These are phyloP conservation scores for Fusarium zealandicum DNA, from an alignment of 2,329 filamentous ascomycete species.

Conservation along the genomic window DNA sequence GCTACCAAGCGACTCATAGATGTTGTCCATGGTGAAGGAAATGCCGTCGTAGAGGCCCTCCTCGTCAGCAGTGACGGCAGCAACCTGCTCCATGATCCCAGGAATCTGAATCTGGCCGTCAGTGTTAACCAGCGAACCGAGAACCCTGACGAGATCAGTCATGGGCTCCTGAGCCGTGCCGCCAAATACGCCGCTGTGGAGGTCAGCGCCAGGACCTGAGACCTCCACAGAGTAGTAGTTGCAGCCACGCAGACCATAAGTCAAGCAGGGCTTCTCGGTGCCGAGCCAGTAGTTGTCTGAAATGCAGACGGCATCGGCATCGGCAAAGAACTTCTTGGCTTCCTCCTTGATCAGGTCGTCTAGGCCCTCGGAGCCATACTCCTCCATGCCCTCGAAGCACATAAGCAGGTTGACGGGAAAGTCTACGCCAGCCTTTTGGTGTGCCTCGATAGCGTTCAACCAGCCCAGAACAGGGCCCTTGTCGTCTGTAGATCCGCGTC, in stretches of 20 bases:
- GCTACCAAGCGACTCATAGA: slow-evolving; percentile 90
- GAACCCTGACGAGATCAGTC: slow-evolving; percentile 88
- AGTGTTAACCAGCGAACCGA: slow-evolving; percentile 85
- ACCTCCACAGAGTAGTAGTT: slow-evolving; percentile 97
- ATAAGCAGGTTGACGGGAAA: slow-evolving; percentile 98
- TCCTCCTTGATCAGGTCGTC: slow-evolving; percentile 94
- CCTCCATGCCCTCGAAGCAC: slow-evolving; percentile 99
- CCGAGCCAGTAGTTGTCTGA: slow-evolving; percentile 99
- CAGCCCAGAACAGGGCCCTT: slow-evolving; percentile 97
- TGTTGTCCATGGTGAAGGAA: slow-evolving; percentile 93
- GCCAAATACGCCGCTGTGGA: slow-evolving; percentile 97
- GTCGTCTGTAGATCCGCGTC: slow-evolving; percentile 94
- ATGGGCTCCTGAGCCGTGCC: slow-evolving; percentile 97
- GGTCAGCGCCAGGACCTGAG: slow-evolving; percentile 87
- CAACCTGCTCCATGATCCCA: slow-evolving; percentile 94
- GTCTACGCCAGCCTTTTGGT: slow-evolving; percentile 92
- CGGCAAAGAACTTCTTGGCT: slow-evolving; percentile 93
- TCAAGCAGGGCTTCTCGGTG: slow-evolving; percentile 97
- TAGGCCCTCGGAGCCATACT: slow-evolving; percentile 95
- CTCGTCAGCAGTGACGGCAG: slow-evolving; percentile 85
- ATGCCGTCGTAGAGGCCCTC: slow-evolving; percentile 87
- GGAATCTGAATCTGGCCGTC: slow-evolving; percentile 92
- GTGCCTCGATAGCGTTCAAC: slow-evolving; percentile 97
- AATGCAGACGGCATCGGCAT: slow-evolving; percentile 95
- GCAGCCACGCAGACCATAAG: slow-evolving; percentile 94